Percentiles rank a stretch among this genome's conserved stretches.
phyloP scores from a whole-genome alignment of 352 stramenopile genomes.

The Hyaloperonospora brassicae region DNA sequence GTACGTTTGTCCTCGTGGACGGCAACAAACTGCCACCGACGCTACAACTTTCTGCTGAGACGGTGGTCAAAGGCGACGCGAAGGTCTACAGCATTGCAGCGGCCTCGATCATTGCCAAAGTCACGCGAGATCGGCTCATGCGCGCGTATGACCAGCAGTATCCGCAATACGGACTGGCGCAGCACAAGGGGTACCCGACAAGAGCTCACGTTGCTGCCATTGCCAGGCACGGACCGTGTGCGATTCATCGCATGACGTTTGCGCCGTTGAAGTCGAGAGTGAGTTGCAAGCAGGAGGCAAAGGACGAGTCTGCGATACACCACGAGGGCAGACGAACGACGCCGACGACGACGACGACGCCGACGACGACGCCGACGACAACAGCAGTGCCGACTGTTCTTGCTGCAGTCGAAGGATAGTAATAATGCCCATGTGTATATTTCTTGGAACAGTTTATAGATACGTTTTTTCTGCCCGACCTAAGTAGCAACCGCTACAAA shows the following conservation, averaged over 20 bases:
- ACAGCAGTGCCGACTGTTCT: background rate
- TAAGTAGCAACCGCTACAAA: constrained; percentile 9
- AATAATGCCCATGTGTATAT: constrained; percentile 9
- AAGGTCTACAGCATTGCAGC: constrained; percentile 95
- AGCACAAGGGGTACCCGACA: constrained; percentile 98
- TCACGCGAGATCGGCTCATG: constrained; percentile 97
- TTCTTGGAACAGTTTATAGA: constrained; percentile 14
- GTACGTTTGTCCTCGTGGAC: constrained; percentile 91
- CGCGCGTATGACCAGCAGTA: constrained; percentile 88
- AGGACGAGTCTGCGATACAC: background rate
- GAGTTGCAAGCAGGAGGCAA: constrained; percentile 19
- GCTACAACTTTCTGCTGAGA: constrained; percentile 81
- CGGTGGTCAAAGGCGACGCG: constrained; percentile 92
- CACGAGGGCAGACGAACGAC: no score
- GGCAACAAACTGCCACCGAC: constrained; percentile 91
- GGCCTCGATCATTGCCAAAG: constrained; percentile 97
- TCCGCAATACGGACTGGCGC: constrained; percentile 89
- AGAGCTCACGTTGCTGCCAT: constrained; percentile 87
- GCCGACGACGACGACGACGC: background rate
- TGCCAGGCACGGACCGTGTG: constrained; percentile 79
- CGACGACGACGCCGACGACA: constrained; percentile 6
- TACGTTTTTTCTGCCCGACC: constrained; percentile 16
- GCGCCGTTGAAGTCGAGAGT: constrained; percentile 87
- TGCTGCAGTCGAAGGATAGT: no score
- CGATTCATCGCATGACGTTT: constrained; percentile 95